phyloP scores from a whole-genome alignment of 2,329 filamentous ascomycete genomes.

The Apiospora koreana region DNA sequence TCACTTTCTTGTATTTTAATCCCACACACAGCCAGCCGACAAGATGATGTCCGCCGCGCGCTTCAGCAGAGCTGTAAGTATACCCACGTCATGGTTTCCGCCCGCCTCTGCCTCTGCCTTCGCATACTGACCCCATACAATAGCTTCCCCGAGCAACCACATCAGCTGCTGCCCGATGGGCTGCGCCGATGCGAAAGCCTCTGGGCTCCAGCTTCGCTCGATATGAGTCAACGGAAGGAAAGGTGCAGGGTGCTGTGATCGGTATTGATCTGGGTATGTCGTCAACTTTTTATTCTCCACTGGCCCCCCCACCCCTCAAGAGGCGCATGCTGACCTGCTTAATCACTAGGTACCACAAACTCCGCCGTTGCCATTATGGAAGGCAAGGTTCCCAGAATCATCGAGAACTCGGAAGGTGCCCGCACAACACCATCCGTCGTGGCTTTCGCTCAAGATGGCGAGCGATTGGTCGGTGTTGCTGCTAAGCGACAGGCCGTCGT shows the following conservation, averaged over 20 bases:
- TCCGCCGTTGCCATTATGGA: constrained; percentile 97
- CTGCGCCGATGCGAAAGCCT: constrained; percentile 68
- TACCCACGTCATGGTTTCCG: neutral
- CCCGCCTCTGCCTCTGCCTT: neutral
- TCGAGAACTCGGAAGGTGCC: constrained; percentile 95
- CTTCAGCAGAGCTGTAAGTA: constrained; percentile 74
- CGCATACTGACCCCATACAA: constrained; percentile 12
- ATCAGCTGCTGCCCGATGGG: constrained; percentile 67
- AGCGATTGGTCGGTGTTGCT: constrained; percentile 94
- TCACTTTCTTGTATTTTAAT: constrained; percentile 5
- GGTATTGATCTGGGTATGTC: constrained; percentile 92
- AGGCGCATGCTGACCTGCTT: neutral
- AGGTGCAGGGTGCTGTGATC: constrained; percentile 94
- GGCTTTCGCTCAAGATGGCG: constrained; percentile 91
- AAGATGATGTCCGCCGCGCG: constrained; percentile 70
- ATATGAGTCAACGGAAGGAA: constrained; percentile 78
- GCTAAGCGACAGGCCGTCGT: constrained; percentile 98
- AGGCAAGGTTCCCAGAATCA: constrained; percentile 92
- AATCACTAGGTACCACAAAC: constrained; percentile 77
- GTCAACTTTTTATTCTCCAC: constrained; percentile 6
- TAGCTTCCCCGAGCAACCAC: constrained; percentile 79
- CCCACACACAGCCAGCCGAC: constrained; percentile 22
- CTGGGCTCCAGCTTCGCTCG: constrained; percentile 73
- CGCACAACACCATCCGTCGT: constrained; percentile 93
- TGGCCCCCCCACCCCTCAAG: neutral